Conservation (phyloP, 805 yeast species). For the Starmerella apicola region DNA sequence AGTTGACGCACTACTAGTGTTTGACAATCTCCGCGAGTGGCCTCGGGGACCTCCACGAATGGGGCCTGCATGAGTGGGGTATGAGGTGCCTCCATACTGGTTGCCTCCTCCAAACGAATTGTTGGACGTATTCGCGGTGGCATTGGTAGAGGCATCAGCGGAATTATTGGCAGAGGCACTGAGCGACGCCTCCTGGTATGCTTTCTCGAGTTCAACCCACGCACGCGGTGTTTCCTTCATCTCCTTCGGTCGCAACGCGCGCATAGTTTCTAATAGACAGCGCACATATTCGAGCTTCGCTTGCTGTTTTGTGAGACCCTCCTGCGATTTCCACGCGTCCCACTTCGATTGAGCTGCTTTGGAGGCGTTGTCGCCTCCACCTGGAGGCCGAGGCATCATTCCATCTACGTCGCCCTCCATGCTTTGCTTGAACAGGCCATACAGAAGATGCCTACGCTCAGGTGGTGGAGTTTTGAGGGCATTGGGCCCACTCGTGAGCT, state of each 20-base stretch:
- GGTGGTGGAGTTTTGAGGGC: conserved; percentile 19
- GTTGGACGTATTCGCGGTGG: background rate
- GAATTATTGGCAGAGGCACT: background rate
- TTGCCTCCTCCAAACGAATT: background rate
- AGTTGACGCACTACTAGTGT: conserved; percentile 16
- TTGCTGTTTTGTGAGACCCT: conserved; percentile 53
- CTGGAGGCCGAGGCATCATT: conserved; percentile 48
- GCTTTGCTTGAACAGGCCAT: conserved; percentile 80
- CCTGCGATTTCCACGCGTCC: conserved; percentile 72
- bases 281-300: conserved; percentile 64
- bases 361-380: conserved; percentile 46
- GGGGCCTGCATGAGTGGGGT: too few relatives aligned
- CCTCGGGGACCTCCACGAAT: background rate
- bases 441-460: conserved; percentile 30
- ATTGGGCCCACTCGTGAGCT: conserved; percentile 37
- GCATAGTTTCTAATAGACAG: conserved; percentile 59
- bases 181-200: conserved; percentile 40
- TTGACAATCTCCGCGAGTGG: conserved; percentile 16
- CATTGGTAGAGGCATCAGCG: background rate
- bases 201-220: conserved; percentile 51
- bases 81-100: too few relatives aligned
- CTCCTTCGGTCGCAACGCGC: conserved; percentile 35
- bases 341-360: conserved; percentile 61
- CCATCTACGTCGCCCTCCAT: conserved; percentile 75
- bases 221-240: conserved; percentile 45